Evolutionary conservation across 179 eudicot species (phyloP).

Genomic region (Pouteria campechiana): DNA sequence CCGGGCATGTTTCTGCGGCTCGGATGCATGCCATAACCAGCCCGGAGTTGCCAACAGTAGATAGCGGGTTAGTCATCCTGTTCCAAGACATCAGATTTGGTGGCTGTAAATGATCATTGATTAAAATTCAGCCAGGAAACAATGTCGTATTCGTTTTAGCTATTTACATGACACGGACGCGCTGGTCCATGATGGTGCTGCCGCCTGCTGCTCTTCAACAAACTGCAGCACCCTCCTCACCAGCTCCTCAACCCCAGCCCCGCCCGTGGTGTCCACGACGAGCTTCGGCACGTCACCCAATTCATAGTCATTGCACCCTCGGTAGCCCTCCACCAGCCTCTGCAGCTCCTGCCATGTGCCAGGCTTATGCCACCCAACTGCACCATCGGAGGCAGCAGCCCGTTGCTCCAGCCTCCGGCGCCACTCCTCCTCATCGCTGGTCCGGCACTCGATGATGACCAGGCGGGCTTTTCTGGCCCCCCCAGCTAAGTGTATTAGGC

Average conservation of each 20-base stretch:
- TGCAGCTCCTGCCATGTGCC: constrained; percentile 21
- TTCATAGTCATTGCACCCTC: constrained; percentile 23
- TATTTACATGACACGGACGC: no score
- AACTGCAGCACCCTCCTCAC: constrained; percentile 12
- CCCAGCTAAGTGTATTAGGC: constrained; percentile 9
- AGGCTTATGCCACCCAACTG: constrained; percentile 33
- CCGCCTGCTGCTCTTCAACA: no score
- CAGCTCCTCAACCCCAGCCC: constrained; percentile 8
- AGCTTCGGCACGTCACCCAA: constrained; percentile 20
- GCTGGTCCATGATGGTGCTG: no score
- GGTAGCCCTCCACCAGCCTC: constrained; percentile 18
- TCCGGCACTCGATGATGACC: constrained; percentile 24
- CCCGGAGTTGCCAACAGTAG: no score
- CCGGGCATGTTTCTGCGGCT: no score
- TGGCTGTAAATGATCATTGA: no score
- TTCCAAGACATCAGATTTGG: no score
- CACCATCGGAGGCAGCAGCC: constrained; percentile 1
- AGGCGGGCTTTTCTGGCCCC: constrained; percentile 12
- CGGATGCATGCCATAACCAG: no score
- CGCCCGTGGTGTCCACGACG: constrained; percentile 25
- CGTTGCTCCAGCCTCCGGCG: constrained; percentile 24
- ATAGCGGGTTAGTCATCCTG: no score
- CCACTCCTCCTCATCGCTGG: constrained; percentile 24
- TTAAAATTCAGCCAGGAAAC: no score
- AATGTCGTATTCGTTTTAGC: no score